Conservation (phyloP, 73 alveolate species). For the Symbiodinium natans region DNA sequence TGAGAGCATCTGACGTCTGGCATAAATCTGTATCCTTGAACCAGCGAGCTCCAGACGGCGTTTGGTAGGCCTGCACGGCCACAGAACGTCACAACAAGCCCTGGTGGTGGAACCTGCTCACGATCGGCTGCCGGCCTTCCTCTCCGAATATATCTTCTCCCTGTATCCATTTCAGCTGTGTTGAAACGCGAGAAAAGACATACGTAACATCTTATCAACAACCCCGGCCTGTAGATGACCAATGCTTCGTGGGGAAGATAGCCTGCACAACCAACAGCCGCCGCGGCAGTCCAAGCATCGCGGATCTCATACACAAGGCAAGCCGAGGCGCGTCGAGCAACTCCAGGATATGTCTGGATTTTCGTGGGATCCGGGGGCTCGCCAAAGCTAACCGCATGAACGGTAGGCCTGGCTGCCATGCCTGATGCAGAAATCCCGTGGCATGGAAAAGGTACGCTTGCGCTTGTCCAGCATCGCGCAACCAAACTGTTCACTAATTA, state of each 20-base stretch:
- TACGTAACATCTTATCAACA: too few species aligned
- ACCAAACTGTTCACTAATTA: too few species aligned
- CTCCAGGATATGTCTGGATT: conserved; percentile 53
- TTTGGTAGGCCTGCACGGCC: conserved; percentile 45
- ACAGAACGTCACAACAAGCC: background rate
- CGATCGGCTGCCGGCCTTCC: conserved; percentile 42
- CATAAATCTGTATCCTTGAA: conserved; percentile 43
- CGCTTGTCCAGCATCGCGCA: background rate
- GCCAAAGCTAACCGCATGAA: conserved; percentile 72
- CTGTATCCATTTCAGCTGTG: background rate
- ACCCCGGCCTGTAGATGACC: conserved; percentile 26
- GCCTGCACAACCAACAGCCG: background rate
- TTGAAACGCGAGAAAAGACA: background rate
- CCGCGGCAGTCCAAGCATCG: too few species aligned
- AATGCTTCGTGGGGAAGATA: conserved; percentile 79
- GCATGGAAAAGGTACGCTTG: background rate
- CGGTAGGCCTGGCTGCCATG: conserved; percentile 78
- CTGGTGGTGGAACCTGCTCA: background rate
- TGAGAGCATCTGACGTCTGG: too few species aligned
- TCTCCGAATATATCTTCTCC: conserved; percentile 81
- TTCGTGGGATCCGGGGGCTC: conserved; percentile 62
- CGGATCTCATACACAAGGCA: background rate
- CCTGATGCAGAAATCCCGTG: background rate
- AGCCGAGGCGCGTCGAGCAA: conserved; percentile 58
- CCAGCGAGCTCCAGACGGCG: conserved; percentile 68